phyloP scores from a whole-genome alignment of 2,329 filamentous ascomycete genomes.

The Colletotrichum tropicale region DNA sequence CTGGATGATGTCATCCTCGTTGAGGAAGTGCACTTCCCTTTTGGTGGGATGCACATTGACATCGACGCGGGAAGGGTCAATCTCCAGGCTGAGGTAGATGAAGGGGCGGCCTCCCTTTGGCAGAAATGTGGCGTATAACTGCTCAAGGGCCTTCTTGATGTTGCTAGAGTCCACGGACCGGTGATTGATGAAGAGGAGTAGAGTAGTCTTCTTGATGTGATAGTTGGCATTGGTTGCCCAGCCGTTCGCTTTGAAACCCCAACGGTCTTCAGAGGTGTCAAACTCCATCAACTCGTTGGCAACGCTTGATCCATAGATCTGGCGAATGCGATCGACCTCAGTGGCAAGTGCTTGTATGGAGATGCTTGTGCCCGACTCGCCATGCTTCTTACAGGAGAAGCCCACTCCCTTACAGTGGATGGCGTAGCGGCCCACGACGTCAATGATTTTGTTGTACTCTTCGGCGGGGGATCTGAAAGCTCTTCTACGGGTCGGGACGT shows the following conservation, averaged over 20 bases:
- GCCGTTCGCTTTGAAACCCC: conserved; percentile 83
- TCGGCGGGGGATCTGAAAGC: conserved; percentile 93
- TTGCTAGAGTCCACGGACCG: conserved; percentile 87
- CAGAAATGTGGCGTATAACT: conserved; percentile 84
- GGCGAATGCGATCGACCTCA: conserved; percentile 82
- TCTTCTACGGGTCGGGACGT: conserved; percentile 83
- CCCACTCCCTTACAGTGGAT: conserved; percentile 90
- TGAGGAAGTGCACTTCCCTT: conserved; percentile 93
- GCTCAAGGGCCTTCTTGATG: conserved; percentile 89
- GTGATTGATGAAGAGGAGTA: conserved; percentile 96
- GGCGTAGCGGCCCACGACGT: conserved; percentile 91
- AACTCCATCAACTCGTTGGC: conserved; percentile 89
- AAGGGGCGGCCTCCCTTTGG: conserved; percentile 96
- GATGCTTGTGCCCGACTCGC: conserved; percentile 82
- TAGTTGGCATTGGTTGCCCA: conserved; percentile 94
- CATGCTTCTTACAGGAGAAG: conserved; percentile 96
- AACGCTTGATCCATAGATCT: conserved; percentile 83
- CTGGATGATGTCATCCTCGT: conserved; percentile 95
- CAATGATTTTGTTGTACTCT: conserved; percentile 97
- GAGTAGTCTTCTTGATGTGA: conserved; percentile 84
- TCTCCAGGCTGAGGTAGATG: conserved; percentile 88
- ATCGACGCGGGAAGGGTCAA: conserved; percentile 90
- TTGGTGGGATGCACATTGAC: conserved; percentile 99
- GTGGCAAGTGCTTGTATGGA: conserved; percentile 77
- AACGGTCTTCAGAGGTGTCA: conserved; percentile 72